Percentiles rank a stretch among this genome's conserved stretches.
Conservation (phyloP, 495 filamentous ascomycete species). For the Hypoxylon perforatum region DNA sequence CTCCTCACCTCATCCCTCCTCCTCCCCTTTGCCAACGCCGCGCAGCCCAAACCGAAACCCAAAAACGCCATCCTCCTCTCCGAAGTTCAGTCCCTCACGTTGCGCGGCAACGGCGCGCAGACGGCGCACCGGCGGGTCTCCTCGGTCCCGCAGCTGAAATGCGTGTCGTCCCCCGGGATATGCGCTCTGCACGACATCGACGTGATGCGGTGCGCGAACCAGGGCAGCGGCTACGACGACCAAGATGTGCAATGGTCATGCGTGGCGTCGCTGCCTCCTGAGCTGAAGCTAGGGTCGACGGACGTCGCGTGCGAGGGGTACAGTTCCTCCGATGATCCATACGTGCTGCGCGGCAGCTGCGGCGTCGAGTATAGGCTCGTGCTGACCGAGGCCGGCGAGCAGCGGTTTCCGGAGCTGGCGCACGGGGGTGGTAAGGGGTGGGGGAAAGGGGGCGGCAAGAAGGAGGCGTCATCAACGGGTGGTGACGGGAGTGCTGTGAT, state of each 20-base stretch:
- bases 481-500: constrained; percentile 8
- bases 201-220: constrained; percentile 88
- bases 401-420: constrained; percentile 66
- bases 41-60: constrained; percentile 50
- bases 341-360: constrained; percentile 88
- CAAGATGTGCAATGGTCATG: constrained; percentile 92
- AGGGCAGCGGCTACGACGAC: constrained; percentile 73
- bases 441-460: not conserved
- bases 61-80: constrained; percentile 77
- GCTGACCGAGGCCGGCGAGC: constrained; percentile 83
- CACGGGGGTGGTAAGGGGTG: constrained; percentile 41
- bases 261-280: constrained; percentile 77
- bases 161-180: constrained; percentile 72
- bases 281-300: constrained; percentile 89
- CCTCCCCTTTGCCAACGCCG: constrained; percentile 39
- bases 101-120: constrained; percentile 64
- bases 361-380: constrained; percentile 90
- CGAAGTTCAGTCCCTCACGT: constrained; percentile 79
- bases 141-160: constrained; percentile 83
- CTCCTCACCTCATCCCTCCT: constrained; percentile 46
- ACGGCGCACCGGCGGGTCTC: constrained; percentile 82
- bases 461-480: not conserved
- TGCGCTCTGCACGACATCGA: constrained; percentile 76
- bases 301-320: constrained; percentile 97
- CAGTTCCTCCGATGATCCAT: constrained; percentile 75